Evolutionary conservation across 2,329 filamentous ascomycete species (phyloP).

Genomic region (Rhinocladiella similis): DNA sequence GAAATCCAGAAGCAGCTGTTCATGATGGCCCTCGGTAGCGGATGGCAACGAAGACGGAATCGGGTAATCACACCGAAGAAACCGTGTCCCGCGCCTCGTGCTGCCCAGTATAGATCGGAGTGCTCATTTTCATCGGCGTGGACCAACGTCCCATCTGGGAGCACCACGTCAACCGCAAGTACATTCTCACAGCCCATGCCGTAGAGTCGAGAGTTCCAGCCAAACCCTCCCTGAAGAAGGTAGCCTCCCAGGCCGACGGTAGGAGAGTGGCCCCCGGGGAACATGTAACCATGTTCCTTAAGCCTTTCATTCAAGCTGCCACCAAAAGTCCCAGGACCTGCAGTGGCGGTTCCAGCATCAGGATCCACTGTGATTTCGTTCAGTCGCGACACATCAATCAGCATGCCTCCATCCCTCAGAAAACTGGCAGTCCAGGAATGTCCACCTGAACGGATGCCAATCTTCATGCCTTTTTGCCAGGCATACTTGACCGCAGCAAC

Average conservation of each 20-base stretch:
- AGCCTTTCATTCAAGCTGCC: slow-evolving; percentile 29
- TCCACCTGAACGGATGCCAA: slow-evolving; percentile 52
- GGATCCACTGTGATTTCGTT: slow-evolving; percentile 43
- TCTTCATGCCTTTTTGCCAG: slow-evolving; percentile 34
- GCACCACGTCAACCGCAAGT: slow-evolving; percentile 49
- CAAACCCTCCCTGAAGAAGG: slow-evolving; percentile 58
- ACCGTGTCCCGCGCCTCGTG: slow-evolving; percentile 50
- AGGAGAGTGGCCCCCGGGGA: slow-evolving; percentile 57
- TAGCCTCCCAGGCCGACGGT: slow-evolving; percentile 60
- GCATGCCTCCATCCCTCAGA: slow-evolving; percentile 48
- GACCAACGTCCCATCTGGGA: slow-evolving; percentile 43
- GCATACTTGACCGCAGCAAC: slow-evolving; percentile 42
- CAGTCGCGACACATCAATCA: slow-evolving; percentile 44
- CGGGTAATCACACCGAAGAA: slow-evolving; percentile 56
- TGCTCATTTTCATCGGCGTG: slow-evolving; percentile 43
- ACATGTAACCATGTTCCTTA: slow-evolving; percentile 44
- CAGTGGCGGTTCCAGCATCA: slow-evolving; percentile 40
- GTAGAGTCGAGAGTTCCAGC: slow-evolving; percentile 61
- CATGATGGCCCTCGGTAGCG: background rate
- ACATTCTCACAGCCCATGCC: slow-evolving; percentile 56
- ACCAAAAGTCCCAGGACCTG: slow-evolving; percentile 52
- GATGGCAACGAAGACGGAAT: slow-evolving; percentile 44
- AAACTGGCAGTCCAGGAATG: slow-evolving; percentile 54
- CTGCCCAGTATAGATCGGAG: slow-evolving; percentile 52
- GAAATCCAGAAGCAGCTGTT: background rate